phyloP scores from a whole-genome alignment of 2,329 filamentous ascomycete species.

The Leptographium radiaticola region DNA sequence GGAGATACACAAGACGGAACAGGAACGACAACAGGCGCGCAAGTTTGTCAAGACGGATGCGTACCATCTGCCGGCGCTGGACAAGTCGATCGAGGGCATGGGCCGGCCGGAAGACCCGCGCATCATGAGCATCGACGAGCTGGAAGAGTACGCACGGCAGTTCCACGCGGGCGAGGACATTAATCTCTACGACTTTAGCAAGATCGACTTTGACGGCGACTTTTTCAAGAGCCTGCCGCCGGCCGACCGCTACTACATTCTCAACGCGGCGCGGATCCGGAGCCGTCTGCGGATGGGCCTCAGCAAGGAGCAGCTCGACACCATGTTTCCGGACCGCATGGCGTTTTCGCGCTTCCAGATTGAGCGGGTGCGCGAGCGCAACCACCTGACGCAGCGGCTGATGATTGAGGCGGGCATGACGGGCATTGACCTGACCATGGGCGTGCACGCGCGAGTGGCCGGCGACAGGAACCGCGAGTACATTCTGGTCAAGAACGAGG shows the following conservation, averaged over 20 bases:
- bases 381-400: slow-evolving; percentile 83
- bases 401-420: slow-evolving; percentile 94
- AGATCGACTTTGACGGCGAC: slow-evolving; percentile 93
- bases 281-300: slow-evolving; percentile 89
- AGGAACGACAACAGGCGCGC: slow-evolving; percentile 60
- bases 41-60: slow-evolving; percentile 86
- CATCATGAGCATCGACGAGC: slow-evolving; percentile 89
- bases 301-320: slow-evolving; percentile 88
- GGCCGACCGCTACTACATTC: slow-evolving; percentile 88
- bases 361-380: slow-evolving; percentile 81
- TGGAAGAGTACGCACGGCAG: slow-evolving; percentile 86
- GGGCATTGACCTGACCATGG: slow-evolving; percentile 56
- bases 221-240: slow-evolving; percentile 89
- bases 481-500: slow-evolving; percentile 89
- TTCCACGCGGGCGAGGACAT: slow-evolving; percentile 90
- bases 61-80: slow-evolving; percentile 84
- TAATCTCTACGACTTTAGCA: slow-evolving; percentile 87
- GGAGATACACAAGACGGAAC: slow-evolving; percentile 68
- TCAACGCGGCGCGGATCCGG: slow-evolving; percentile 82
- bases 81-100: slow-evolving; percentile 70
- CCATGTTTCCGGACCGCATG: slow-evolving; percentile 97
- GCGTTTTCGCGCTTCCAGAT: slow-evolving; percentile 95
- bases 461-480: slow-evolving; percentile 89
- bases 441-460: slow-evolving; percentile 54
- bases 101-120: slow-evolving; percentile 82